Base-by-base conservation (phyloP, 352 stramenopile genomes). In the Globisporangium barbulae region DNA sequence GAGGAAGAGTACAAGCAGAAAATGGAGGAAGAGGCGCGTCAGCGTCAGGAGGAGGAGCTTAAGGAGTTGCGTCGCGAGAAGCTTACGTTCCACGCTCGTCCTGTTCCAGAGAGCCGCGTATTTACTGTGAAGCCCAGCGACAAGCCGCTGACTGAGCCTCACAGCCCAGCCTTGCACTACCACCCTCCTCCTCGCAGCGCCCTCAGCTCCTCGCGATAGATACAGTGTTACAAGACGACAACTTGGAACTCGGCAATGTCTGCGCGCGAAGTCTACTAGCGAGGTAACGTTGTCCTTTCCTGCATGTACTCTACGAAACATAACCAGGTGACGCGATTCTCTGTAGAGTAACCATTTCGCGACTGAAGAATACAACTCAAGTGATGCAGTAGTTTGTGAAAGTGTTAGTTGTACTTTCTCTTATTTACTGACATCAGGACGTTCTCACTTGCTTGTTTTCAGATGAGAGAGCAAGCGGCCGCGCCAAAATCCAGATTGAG, bases 11-110 rank as follows among this genome's bases (percentile, higher is more conserved):
- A 88, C 53, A 78, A 74, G 56, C 47, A 80, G 45, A 74, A 86
- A 19, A 53, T 72, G 61, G 77, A 90, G 21, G 73, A 79, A 30
- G 80, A 90, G 45, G 60, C 75, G 21, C 69, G 69, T 8, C 82
- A 78, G 39, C 59, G 70, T 5, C 71, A 90, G 39, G 82, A 90
- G 33, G 82, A 90, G 30, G 79, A 91, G 61, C 81, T 93, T 63
- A 87, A 83, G 58, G 78, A 74, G 2, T 52, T 93, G 52, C 84
- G 84, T 22, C 78, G 75, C n/a, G 79, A 90, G 58, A 73, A 90
- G 30, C 79, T 93, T 62, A 76, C 78, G 68, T 93, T 93, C 64
- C 81, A 89, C 45, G 84, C 84, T 0, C 84, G 80, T 2, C 84
- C 84, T 6, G 78, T 79, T 53, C 81, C 81, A 33, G 72, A 76